Conservation (phyloP, 257 asterid genomes). For the Scutellaria galericulata region DNA sequence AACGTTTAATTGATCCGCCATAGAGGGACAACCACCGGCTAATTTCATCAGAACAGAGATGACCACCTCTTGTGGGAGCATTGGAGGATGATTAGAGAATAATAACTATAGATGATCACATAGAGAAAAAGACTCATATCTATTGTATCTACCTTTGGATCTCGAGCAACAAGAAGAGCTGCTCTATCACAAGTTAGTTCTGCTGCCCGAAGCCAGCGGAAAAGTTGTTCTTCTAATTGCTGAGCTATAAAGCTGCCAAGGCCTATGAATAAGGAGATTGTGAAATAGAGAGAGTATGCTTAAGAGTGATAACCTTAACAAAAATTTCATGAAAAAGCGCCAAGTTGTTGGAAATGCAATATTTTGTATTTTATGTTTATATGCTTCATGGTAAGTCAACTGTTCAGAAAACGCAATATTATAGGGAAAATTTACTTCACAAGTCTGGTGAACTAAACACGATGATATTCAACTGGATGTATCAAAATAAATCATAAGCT, state of each 20-base stretch:
- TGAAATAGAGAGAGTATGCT: slow-evolving; percentile 25
- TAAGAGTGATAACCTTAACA: neutral
- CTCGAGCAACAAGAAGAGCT: slow-evolving; percentile 90
- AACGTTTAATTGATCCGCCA: slow-evolving; percentile 88
- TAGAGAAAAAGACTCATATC: slow-evolving; percentile 3
- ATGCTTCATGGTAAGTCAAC: neutral
- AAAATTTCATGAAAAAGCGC: neutral
- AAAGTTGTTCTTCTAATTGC: slow-evolving; percentile 86
- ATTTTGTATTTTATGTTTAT: slow-evolving; percentile 4
- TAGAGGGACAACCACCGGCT: slow-evolving; percentile 98
- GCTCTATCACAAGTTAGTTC: slow-evolving; percentile 98
- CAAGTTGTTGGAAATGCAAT: neutral
- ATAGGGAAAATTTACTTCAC: neutral
- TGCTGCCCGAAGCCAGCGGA: slow-evolving; percentile 98
- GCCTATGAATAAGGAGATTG: slow-evolving; percentile 51
- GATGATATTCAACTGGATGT: neutral
- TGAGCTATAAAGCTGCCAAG: slow-evolving; percentile 88
- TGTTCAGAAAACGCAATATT: neutral
- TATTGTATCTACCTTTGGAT: slow-evolving; percentile 75
- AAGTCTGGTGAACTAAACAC: neutral
- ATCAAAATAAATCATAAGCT: neutral
- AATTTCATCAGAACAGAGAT: slow-evolving; percentile 94
- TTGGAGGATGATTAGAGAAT: slow-evolving; percentile 35
- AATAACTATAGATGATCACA: slow-evolving; percentile 16
- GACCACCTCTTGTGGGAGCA: slow-evolving; percentile 96